Conservation (phyloP, 202 grass and related monocot species). For the Cymbopogon flexuosus region DNA sequence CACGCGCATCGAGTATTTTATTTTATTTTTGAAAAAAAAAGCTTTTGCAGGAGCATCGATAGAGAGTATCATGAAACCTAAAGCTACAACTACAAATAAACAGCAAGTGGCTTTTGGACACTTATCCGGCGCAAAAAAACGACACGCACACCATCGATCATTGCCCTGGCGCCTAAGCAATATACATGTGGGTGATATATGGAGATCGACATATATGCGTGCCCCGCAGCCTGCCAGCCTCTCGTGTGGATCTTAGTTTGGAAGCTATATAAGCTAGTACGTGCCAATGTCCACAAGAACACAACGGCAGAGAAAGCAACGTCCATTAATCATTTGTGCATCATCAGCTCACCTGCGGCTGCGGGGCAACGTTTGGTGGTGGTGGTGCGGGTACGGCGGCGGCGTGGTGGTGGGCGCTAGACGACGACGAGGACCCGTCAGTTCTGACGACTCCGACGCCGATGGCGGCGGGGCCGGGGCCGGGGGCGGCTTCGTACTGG, state of each 20-base stretch:
- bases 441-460: not conserved
- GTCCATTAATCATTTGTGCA: not conserved
- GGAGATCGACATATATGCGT: constrained; percentile 18
- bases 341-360: constrained; percentile 14
- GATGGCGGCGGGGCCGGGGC: not conserved
- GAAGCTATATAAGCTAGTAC: not conserved
- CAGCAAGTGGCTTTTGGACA: constrained; percentile 23
- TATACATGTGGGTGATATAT: not conserved
- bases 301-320: constrained; percentile 32
- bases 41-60: not conserved
- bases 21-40: too few relatives aligned
- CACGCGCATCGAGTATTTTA: not conserved
- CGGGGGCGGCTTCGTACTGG: constrained; percentile 11
- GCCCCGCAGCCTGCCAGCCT: not conserved
- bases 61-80: not conserved
- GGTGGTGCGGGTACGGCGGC: not conserved
- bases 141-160: constrained; percentile 19
- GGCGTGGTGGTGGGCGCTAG: not conserved
- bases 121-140: constrained; percentile 19
- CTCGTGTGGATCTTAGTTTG: not conserved
- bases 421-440: not conserved
- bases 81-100: not conserved
- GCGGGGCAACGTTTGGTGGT: constrained; percentile 13
- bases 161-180: constrained; percentile 8
- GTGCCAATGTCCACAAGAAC: not conserved